Conservation (phyloP, 305 asterid species). For the Rubia peregrina region DNA sequence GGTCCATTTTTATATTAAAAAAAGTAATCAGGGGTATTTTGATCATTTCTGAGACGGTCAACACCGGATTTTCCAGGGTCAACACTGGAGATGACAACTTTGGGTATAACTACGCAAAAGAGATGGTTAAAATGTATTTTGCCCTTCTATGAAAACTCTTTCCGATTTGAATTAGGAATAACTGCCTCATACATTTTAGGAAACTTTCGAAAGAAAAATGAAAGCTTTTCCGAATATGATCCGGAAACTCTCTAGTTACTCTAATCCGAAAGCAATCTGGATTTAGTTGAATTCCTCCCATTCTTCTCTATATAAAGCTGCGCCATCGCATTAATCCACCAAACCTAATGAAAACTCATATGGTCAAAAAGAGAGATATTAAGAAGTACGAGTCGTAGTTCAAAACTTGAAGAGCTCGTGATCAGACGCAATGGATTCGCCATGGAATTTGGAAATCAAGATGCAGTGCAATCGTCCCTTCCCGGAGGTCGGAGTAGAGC, state of each 20-base stretch:
- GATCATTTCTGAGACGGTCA: too few species aligned
- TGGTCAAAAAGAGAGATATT: too few species aligned
- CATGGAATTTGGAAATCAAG: neutral
- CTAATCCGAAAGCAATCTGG: neutral
- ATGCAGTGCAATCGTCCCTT: neutral
- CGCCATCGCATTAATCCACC: neutral
- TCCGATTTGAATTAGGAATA: neutral
- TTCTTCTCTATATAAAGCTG: neutral
- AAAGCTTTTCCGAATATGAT: neutral
- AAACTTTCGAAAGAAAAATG: too few species aligned
- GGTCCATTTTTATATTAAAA: too few species aligned
- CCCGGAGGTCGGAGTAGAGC: constrained; percentile 3
- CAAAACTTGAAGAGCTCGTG: neutral
- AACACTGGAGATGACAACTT: too few species aligned
- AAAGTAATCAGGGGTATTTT: too few species aligned
- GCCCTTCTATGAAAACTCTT: too few species aligned
- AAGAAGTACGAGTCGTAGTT: neutral
- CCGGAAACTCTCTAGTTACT: neutral
- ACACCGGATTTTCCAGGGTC: too few species aligned
- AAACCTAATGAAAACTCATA: too few species aligned
- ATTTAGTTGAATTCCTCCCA: neutral
- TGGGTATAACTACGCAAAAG: too few species aligned
- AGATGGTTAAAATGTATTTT: too few species aligned
- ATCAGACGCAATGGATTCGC: neutral
- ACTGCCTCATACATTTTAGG: neutral